Conservation (phyloP, 805 yeast species). For the Candida sonorensis region DNA sequence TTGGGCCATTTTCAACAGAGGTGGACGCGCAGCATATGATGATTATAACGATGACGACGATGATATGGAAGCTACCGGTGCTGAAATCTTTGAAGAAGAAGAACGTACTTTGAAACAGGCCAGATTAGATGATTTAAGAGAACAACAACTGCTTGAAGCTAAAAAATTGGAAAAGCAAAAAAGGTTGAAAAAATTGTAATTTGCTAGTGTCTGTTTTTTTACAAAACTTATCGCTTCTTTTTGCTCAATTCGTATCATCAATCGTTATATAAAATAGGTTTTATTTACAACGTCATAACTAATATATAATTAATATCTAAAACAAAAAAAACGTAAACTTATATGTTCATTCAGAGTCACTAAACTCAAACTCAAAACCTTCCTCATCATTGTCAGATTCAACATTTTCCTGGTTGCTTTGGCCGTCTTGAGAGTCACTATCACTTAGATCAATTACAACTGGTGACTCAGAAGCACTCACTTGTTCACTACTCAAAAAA, state of each 20-base stretch:
- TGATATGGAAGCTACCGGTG: constrained; percentile 94
- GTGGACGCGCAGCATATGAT: constrained; percentile 28
- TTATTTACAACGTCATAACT: too few species aligned
- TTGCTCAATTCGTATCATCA: too few species aligned
- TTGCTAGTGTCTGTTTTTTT: not conserved
- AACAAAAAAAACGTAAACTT: too few species aligned
- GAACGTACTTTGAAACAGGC: constrained; percentile 61
- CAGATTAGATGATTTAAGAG: constrained; percentile 66
- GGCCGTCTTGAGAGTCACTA: not conserved
- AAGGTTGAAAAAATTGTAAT: constrained; percentile 19
- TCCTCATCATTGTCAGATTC: constrained; percentile 13
- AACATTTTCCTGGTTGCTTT: constrained; percentile 5
- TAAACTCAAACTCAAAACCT: constrained; percentile 42
- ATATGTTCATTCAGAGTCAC: constrained; percentile 23
- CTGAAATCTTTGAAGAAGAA: constrained; percentile 83
- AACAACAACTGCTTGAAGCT: constrained; percentile 51
- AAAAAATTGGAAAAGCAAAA: constrained; percentile 39
- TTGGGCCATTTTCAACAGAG: constrained; percentile 77
- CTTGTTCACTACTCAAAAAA: not conserved
- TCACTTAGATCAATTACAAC: not conserved
- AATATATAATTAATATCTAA: too few species aligned
- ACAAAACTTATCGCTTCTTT: not conserved
- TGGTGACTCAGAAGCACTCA: not conserved
- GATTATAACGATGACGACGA: constrained; percentile 42
- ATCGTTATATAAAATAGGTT: too few species aligned